Base-by-base conservation (phyloP, 305 asterid genomes). In the Withania somnifera region DNA sequence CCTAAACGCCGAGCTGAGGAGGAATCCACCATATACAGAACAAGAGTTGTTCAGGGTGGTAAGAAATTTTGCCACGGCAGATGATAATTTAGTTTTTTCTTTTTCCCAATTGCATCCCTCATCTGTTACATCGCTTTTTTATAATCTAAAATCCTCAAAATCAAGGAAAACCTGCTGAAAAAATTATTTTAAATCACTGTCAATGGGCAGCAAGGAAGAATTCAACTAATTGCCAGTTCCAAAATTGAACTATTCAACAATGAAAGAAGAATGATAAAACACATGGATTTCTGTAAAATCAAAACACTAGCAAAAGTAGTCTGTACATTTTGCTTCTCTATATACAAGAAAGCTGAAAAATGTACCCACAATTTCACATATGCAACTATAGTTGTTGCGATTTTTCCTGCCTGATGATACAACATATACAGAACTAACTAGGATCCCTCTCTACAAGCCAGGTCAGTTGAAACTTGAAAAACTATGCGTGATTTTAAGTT, bases 391-490 rank as follows among this genome's bases (percentile, higher is more conserved):
- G 24, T 3, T 24, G 17, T 47, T 30, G 38, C 24, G 60, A 3
- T 73, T 34, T n/a, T 47, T 15, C 42, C 60, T 73, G 79, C 22
- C 17, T 26, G 79, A 47, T 73, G 79, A 73, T 73, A 73, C 60
- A 73, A 7, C 47, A 47, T 73, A 47, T 73, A 73, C 79, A 73
- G 6, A 73, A 73, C 79, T 47, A 73, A 45, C 79, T 73, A 73
- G 26, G 60, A 51, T 8, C 36, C 56, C 60, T 36, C 17, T 73
- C 60, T 47, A 47, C 79, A 73, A 9, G 42, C 20, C 22, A 50
- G 79, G 42, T 47, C 79, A 73, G 79, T 26, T 47, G 60, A 73
- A 73, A 26, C 79, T 47, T 73, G 26, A 14, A 14, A 17, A 73
- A 26, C 79, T 17, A 45, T 4, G 6, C 54, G 26, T 26, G 47